Evolutionary conservation across 129 eudicot genomes (phyloP).

Genomic region (Flaveria bidentis): DNA sequence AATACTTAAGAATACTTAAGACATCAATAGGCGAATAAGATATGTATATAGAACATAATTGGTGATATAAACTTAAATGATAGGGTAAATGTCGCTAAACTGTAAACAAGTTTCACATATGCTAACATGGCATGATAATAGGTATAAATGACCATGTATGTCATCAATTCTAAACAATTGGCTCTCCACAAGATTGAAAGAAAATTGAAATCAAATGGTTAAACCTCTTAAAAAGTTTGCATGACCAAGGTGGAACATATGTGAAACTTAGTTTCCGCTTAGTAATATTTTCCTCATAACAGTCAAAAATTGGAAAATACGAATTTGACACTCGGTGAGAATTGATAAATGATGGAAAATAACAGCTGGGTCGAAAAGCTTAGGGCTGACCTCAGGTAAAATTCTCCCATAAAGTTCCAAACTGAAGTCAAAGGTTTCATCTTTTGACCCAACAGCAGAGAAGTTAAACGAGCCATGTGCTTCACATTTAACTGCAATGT

Average conservation of each 20-base stretch:
- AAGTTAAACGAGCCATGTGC: slow-evolving; percentile 63
- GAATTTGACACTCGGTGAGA: not conserved
- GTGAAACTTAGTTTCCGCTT: not conserved
- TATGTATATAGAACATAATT: not conserved
- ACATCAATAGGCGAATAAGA: not conserved
- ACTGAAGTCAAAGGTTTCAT: slow-evolving; percentile 49
- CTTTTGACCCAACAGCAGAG: slow-evolving; percentile 64
- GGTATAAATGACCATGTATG: not conserved
- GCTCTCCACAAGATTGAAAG: not conserved
- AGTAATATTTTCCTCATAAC: not conserved
- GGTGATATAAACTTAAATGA: not conserved
- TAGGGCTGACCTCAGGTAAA: slow-evolving; percentile 47
- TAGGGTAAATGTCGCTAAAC: not conserved
- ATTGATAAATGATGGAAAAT: not conserved
- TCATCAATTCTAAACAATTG: not conserved
- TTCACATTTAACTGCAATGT: slow-evolving; percentile 66
- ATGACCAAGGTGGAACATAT: not conserved
- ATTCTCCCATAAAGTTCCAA: slow-evolving; percentile 69
- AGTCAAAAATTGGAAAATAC: slow-evolving; percentile 2
- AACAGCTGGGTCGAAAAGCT: not conserved
- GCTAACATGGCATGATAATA: not conserved
- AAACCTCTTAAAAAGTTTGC: not conserved
- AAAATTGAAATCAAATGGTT: not conserved
- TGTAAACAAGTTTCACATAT: not conserved
- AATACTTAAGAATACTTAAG: not conserved